These are phyloP conservation scores for Mycena olivaceomarginata DNA, from an alignment of 768 basidiomycete species.

Conservation along the genomic window DNA sequence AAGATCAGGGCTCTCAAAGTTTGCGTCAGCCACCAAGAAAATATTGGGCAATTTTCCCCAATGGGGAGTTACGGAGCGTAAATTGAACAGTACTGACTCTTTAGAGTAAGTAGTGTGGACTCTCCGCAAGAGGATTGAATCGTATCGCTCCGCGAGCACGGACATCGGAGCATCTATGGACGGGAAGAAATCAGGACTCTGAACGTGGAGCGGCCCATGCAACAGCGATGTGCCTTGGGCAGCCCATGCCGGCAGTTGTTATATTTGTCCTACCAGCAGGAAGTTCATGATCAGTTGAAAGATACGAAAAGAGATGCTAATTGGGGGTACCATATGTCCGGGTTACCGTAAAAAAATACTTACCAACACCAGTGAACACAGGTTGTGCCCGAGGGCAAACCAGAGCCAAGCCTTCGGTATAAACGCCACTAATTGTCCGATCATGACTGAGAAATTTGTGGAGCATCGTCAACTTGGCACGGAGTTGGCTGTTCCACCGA, in stretches of 20 bases:
- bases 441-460: neutral
- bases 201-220: neutral
- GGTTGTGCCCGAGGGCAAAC: no score
- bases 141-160: no score
- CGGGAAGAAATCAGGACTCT: neutral
- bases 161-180: neutral
- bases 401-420: neutral
- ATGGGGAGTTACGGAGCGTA: no score
- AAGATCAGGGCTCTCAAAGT: no score
- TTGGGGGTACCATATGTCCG: neutral
- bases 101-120: neutral
- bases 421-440: neutral
- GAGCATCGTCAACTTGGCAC: neutral
- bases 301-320: no score
- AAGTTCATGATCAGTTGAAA: no score
- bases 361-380: no score
- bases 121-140: neutral
- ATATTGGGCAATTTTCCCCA: neutral
- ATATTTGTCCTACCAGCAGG: no score
- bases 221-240: no score
- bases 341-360: neutral
- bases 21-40: no score
- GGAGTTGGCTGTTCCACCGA: constrained; percentile 8
- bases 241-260: neutral
- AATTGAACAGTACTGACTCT: neutral